Base-by-base conservation (phyloP, 306 rosid species). In the Herpetospermum pedunculosum region DNA sequence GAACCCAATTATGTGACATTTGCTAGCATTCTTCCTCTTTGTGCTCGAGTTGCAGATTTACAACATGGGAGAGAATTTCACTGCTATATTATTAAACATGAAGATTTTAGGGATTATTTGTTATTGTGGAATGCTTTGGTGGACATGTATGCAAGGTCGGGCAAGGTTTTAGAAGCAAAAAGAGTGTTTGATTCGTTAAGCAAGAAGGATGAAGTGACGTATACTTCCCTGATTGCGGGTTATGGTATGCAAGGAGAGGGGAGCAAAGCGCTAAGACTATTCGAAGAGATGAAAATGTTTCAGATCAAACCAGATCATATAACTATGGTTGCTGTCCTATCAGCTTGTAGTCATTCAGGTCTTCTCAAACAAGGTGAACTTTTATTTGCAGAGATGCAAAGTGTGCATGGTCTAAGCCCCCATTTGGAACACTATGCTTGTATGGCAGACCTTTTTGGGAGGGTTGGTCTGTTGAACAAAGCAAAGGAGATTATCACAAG, bases 341-440 rank as follows among this genome's bases (percentile, higher is more conserved):
- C 96, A 2, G 97, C 97, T 48, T 91, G 98, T 65, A 94, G 95
- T 77, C 98, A 94, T 79, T 91, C 97, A 1, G 84, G 97, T 35
- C 96, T 94, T 63, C 75, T 94, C 54, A 63, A 52, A 26, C 83
- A 84, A 43, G 98, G 95, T 38, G 79, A 86, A 63, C 37, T 38
- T 21, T 77, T 84, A 26, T 94, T 91, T 73, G 82, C 80, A 64
- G 83, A 77, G 72, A 94, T 94, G 98, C 23, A 63, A 68, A 52
- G 73, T 70, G 77, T 79, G 54, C 83, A 85, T 53, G 80, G 87
- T n/a, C 40, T 94, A 70, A 72, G 43, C 46, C 98, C 94, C 1
- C 67, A 65, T 59, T 44, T 84, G 70, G 97, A 94, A 88, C 96
- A 91, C 83, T 88, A 80, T 83, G 75, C 92, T 19, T 91, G 96